Conservation (phyloP, 108 stramenopile species). For the Fistulifera solaris region DNA sequence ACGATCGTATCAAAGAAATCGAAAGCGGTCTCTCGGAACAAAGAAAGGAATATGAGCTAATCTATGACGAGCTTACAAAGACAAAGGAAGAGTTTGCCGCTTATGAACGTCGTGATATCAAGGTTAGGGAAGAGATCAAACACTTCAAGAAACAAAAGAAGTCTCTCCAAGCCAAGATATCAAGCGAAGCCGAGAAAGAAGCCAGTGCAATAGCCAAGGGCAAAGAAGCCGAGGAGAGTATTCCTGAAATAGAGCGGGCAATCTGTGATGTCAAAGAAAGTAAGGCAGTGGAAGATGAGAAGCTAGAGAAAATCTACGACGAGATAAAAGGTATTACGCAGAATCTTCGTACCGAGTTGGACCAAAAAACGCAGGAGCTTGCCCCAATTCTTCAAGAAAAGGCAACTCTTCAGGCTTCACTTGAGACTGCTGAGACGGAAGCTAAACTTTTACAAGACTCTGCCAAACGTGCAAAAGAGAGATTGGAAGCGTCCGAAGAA, state of each 20-base stretch:
- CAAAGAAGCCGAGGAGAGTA: constrained; percentile 44
- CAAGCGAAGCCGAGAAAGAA: constrained; percentile 54
- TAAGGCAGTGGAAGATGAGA: constrained; percentile 55
- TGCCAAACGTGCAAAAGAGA: constrained; percentile 51
- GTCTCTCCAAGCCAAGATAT: constrained; percentile 68
- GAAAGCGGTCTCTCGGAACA: constrained; percentile 47
- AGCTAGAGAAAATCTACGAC: constrained; percentile 69
- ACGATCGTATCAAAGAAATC: constrained; percentile 48
- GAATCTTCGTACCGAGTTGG: constrained; percentile 70
- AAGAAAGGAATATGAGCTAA: constrained; percentile 49
- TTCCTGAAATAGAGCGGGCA: constrained; percentile 56
- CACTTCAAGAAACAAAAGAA: constrained; percentile 57
- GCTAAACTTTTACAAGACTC: constrained; percentile 74
- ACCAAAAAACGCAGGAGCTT: constrained; percentile 77
- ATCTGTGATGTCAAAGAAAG: constrained; percentile 34
- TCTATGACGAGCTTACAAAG: constrained; percentile 43
- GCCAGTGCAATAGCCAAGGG: constrained; percentile 30
- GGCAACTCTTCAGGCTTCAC: constrained; percentile 53
- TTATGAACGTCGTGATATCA: constrained; percentile 89
- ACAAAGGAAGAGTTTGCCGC: constrained; percentile 84
- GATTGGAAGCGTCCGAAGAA: constrained; percentile 60
- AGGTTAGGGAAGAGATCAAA: constrained; percentile 88
- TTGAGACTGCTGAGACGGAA: constrained; percentile 80
- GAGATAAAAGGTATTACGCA: constrained; percentile 71
- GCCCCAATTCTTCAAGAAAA: constrained; percentile 80